phyloP scores from a whole-genome alignment of 2,329 filamentous ascomycete genomes.

The Neofusicoccum cordaticola region DNA sequence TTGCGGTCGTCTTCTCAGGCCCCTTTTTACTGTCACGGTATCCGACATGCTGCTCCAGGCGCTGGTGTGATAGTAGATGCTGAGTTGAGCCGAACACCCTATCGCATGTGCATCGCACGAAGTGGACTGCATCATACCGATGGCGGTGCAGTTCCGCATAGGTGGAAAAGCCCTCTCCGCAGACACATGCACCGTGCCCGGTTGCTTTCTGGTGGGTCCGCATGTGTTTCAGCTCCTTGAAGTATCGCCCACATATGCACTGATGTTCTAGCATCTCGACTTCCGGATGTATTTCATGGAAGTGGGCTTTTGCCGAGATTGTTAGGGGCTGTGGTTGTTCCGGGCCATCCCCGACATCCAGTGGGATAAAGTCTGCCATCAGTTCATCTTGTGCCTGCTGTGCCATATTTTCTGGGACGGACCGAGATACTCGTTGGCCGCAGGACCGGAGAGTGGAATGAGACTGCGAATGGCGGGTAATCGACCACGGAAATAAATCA shows the following conservation, averaged over 20 bases:
- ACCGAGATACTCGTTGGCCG: neutral
- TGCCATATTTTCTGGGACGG: neutral
- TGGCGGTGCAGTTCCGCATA: slow-evolving; percentile 13
- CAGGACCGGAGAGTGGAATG: neutral
- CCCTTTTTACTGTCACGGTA: slow-evolving; percentile 17
- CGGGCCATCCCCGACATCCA: neutral
- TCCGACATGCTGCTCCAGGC: slow-evolving; percentile 10
- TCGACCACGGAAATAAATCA: neutral
- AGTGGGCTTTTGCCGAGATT: slow-evolving; percentile 1
- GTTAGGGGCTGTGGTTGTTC: neutral
- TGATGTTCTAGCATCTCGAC: neutral
- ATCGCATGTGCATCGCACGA: slow-evolving; percentile 10
- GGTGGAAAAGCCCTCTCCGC: slow-evolving; percentile 13
- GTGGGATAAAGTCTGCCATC: slow-evolving; percentile 14
- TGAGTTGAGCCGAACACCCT: slow-evolving; percentile 10
- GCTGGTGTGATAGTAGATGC: slow-evolving; percentile 15
- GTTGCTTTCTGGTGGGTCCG: slow-evolving; percentile 14
- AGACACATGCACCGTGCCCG: slow-evolving; percentile 14
- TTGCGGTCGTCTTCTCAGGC: neutral
- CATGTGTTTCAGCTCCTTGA: slow-evolving; percentile 6
- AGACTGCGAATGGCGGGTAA: neutral
- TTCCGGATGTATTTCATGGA: slow-evolving; percentile 15
- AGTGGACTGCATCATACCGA: slow-evolving; percentile 6
- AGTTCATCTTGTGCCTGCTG: neutral
- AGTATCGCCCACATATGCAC: slow-evolving; percentile 16